Evolutionary conservation across 495 filamentous ascomycete genomes (phyloP).

Genomic region (Chaetomium cochliodes): DNA sequence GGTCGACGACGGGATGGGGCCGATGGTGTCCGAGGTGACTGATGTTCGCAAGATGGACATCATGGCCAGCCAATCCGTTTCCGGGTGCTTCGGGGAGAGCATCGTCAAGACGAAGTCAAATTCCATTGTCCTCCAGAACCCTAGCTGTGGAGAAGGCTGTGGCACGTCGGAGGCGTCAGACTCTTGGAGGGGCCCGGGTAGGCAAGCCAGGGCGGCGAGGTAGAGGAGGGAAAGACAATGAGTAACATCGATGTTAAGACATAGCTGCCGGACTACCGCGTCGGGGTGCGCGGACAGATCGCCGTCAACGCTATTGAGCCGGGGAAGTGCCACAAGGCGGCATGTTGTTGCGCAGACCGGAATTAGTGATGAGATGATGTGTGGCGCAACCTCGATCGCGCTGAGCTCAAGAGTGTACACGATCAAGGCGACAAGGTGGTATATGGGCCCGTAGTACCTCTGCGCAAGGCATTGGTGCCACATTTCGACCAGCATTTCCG

Average conservation of each 20-base stretch:
- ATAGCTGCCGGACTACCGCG: conserved; percentile 25
- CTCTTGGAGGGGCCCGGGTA: conserved; percentile 18
- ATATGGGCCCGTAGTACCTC: conserved; percentile 44
- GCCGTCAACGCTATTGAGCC: conserved; percentile 30
- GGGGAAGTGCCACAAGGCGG: conserved; percentile 33
- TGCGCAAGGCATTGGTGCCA: conserved; percentile 48
- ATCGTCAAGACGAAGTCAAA: conserved; percentile 48
- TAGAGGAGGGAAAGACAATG: conserved; percentile 45
- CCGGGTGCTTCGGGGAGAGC: conserved; percentile 46
- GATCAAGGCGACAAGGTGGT: conserved; percentile 43
- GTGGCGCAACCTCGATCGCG: conserved; percentile 41
- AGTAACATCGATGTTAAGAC: conserved; percentile 37
- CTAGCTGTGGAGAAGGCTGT: conserved; percentile 28
- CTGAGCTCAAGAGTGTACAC: conserved; percentile 43
- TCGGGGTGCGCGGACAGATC: conserved; percentile 32
- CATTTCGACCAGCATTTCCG: conserved; percentile 43
- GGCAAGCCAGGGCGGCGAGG: conserved; percentile 42
- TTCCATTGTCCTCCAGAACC: conserved; percentile 49
- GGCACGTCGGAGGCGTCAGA: conserved; percentile 15
- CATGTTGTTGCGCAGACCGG: conserved; percentile 43
- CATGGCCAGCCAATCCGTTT: conserved; percentile 43
- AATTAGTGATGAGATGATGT: conserved; percentile 43
- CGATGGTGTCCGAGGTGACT: conserved; percentile 43
- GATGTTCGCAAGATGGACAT: conserved; percentile 45
- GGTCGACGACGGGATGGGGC: conserved; percentile 39